Evolutionary conservation across 1,284 basidiomycete species (phyloP), one percentile per base, ranked within the genome.

Genomic region (Limonomyces culmigenus): DNA sequence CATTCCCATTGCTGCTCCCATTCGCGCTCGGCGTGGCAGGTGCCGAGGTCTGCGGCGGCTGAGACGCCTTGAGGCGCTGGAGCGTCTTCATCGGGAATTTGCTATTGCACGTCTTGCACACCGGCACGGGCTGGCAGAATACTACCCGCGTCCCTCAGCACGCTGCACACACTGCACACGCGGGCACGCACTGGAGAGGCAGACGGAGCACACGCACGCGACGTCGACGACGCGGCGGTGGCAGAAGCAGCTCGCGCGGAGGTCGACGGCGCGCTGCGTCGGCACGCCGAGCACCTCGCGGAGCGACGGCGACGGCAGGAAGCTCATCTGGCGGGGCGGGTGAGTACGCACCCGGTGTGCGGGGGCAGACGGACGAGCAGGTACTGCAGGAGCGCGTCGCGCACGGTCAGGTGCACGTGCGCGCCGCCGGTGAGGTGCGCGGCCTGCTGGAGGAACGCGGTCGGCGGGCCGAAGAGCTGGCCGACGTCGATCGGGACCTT

Each of bases 191-290:
- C 89, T 95, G 33, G 86, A 92, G 30, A 96, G 58, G 52, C 91
- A 96, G 23, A 96, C 88, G 14, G 88, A 93, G 56, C 95, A 99
- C 17, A 99, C 91, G 49, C 93, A 99, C 25, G 92, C 95, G 36
- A 98, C 74, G 50, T 98, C 93, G 27, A 98, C 76, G 33, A 96
- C 93, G 37, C 80, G 78, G 50, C 96, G 91, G 58, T 98, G 95
- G 56, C 95, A 99, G 61, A 99, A 98, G 54, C 95, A 98, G 4
- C 92, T 92, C 0, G 95, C 95, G 19, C 95, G 70, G 52, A 98
- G 93, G 53, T 98, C 95, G 40, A 97, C 81, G 45, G 80, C 83
- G 50, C 97, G 92, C 55, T 93, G 85, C 1, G 83, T 88, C 0
- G 95, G 93, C 19, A 87, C 74, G 2, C 83, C 74, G 34, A 98